phyloP scores from a whole-genome alignment of 441 rosid genomes.

The Populus hybrid region DNA sequence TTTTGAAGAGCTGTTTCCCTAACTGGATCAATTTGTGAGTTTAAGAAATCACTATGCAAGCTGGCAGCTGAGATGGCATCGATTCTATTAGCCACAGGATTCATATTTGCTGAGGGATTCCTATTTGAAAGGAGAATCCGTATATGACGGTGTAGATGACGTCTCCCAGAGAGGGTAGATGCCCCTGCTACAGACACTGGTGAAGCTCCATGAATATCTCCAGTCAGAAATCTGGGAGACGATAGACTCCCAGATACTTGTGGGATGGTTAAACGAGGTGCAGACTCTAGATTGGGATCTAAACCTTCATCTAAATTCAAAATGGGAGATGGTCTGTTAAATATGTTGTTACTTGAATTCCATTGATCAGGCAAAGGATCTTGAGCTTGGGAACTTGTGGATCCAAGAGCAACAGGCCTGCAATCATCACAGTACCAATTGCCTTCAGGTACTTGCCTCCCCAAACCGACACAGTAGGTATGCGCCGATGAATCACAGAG shows the following conservation, averaged over 20 bases:
- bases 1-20: constrained; percentile 39
- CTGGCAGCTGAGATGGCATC: constrained; percentile 44
- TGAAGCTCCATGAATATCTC: constrained; percentile 51
- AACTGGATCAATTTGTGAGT: constrained; percentile 42
- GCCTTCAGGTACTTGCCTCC: constrained; percentile 93
- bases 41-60: constrained; percentile 31
- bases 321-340: constrained; percentile 44
- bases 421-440: constrained; percentile 99
- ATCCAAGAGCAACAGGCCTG: constrained; percentile 78
- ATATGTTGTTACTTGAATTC: constrained; percentile 35
- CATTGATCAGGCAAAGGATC: constrained; percentile 52
- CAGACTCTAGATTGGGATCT: constrained; percentile 41
- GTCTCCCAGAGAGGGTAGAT: constrained; percentile 73
- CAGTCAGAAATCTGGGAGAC: constrained; percentile 63
- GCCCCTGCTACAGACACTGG: constrained; percentile 71
- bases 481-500: constrained; percentile 98
- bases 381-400: constrained; percentile 60
- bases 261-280: constrained; percentile 49
- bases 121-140: constrained; percentile 60
- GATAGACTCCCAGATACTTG: constrained; percentile 48
- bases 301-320: constrained; percentile 44
- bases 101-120: constrained; percentile 30
- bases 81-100: constrained; percentile 38
- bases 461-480: constrained; percentile 95
- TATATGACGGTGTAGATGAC: constrained; percentile 80